Evolutionary conservation across 2,329 filamentous ascomycete species (phyloP), one percentile per base, ranked within the genome.

Genomic region (Pyrenochaeta sp.): DNA sequence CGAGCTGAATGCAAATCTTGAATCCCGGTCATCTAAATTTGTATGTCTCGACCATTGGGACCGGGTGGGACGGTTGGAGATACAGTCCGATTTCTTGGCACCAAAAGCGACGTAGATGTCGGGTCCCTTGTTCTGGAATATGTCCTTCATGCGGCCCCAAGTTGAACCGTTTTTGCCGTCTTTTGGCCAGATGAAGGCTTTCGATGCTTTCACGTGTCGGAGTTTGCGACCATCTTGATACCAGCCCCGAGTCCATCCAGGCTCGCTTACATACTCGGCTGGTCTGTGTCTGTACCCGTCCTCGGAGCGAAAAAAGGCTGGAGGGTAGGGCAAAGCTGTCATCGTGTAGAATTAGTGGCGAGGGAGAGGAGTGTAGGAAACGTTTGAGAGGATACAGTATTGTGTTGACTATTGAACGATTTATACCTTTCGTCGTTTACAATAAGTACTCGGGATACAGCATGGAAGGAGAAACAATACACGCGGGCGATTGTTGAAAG

Each of bases 181-280:
- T 46, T 76, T 76, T 0, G 81, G 81, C 71, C 81, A 81, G 13
- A 81, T 74, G 56, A 76, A 80, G 67, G 78, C 78, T 47, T 80
- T 77, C 24, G 61, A 60, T n/a, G 75, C 68, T 53, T 76, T 77
- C 12, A 76, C 65, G 2, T 57, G 47, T 8, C 54, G 61, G 12
- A 60, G 59, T 24, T 49, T 66, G 7, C 65, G 53, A 3, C 66
- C 66, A 7, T 69, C 59, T 52, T 76, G 70, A 36, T 66, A 55
- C 72, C 74, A 76, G 44, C 64, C 69, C 34, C 49, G 56, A 4
- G n/a, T 19, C 10, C 43, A 19, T n/a, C 8, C 6, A 37, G 58
- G 36, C 10, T 58, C 54, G 45, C 46, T 58, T 50, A 53, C 43
- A 50, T 69, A 73, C 52, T 71, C 62, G 10, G 72, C 68, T 61